Evolutionary conservation across 495 filamentous ascomycete species (phyloP), one percentile per base, ranked within the genome.

Genomic region (Penicillium parvum): DNA sequence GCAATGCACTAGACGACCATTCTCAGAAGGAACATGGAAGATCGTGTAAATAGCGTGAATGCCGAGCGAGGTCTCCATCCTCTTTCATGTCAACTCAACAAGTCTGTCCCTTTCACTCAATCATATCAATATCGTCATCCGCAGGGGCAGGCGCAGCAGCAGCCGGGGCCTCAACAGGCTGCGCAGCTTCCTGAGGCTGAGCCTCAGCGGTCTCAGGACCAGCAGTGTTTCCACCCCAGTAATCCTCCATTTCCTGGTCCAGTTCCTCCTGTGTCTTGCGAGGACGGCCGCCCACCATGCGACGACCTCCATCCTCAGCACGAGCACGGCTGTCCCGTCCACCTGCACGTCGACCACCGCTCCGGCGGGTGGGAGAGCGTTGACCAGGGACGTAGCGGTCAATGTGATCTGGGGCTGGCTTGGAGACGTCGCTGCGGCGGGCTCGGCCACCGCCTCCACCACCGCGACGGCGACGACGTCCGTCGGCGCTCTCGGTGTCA

Each of bases 171-270:
- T 40, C 49, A 25, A 41, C 41, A 7, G 57, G 35, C 53, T 46
- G 28, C 27, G 9, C 38, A 25, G 26, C 41, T 22, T 35, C 27
- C 3, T 40, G 36, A 14, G 36, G 34, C 32, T 50, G 56, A 27
- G 59, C 52, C 4, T 55, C 61, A 14, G 57, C 52, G 29, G 56
- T 40, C 17, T 49, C 64, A 12, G 55, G 53, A 32, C 53, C 60
- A n/a, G 57, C 61, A 16, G 63, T 40, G 23, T 45, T 68, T 14
- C 61, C 60, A 25, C 76, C 75, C 72, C 86, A 97, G 65, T 97
- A 97, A 57, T 95, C 88, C 23, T 81, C 90, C 91, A 97, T 97
- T 69, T 97, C 91, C 25, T 85, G 83, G 57, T 97, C 91, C 27
- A 97, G 71, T 57, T 97, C 86, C 52, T 94, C 87, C 37, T 89